Evolutionary conservation across 2,329 filamentous ascomycete genomes (phyloP).

Genomic region (Fonsecaea multimorphosa): DNA sequence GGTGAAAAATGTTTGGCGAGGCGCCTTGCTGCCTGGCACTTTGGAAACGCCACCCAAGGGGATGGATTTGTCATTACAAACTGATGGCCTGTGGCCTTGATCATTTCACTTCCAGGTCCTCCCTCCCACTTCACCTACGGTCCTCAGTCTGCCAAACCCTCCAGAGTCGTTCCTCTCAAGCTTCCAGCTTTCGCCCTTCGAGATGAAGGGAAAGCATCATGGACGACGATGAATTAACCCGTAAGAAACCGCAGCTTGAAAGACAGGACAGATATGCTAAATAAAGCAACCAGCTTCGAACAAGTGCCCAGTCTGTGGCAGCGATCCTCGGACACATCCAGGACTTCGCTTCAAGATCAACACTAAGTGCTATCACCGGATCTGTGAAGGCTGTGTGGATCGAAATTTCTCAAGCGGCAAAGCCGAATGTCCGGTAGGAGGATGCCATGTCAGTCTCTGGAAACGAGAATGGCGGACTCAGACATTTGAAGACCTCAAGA

Average conservation of each 20-base stretch:
- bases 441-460: conserved; percentile 79
- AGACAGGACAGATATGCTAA: background rate
- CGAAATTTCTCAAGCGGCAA: conserved; percentile 92
- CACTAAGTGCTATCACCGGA: conserved; percentile 97
- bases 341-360: conserved; percentile 96
- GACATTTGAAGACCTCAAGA: conserved; percentile 84
- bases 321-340: conserved; percentile 90
- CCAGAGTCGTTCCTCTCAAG: background rate
- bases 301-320: conserved; percentile 92
- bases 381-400: conserved; percentile 96
- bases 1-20: background rate
- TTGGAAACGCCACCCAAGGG: conserved; percentile 12
- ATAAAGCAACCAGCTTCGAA: conserved; percentile 21
- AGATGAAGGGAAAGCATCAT: conserved; percentile 20
- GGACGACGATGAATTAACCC: conserved; percentile 31
- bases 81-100: background rate
- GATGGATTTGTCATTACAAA: conserved; percentile 26
- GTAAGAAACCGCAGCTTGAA: conserved; percentile 10
- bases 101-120: conserved; percentile 1
- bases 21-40: background rate
- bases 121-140: background rate
- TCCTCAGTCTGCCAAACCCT: too few species aligned
- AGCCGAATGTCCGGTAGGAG: conserved; percentile 87
- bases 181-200: background rate
- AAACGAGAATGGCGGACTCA: conserved; percentile 74